Evolutionary conservation across 495 filamentous ascomycete species (phyloP).

Genomic region (Aspergillus carlsbadensis): DNA sequence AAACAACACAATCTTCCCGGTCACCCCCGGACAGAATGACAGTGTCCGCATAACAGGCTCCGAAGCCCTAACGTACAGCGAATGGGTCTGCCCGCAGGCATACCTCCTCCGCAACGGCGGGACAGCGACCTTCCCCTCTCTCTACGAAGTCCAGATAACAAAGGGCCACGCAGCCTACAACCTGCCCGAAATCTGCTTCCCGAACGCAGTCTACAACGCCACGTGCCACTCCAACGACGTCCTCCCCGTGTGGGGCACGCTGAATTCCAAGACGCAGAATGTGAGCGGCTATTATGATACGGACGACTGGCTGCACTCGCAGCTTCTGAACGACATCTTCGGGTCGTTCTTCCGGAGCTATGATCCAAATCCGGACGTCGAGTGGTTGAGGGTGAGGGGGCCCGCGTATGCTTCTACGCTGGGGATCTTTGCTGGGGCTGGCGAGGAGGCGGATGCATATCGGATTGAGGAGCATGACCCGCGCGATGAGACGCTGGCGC

Average conservation of each 20-base stretch:
- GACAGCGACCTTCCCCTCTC: constrained; percentile 16
- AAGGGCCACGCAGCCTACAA: constrained; percentile 24
- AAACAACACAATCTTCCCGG: constrained; percentile 13
- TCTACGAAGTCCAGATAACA: constrained; percentile 26
- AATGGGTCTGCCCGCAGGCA: constrained; percentile 30
- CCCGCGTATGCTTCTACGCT: constrained; percentile 24
- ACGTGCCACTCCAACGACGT: constrained; percentile 32
- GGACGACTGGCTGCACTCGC: constrained; percentile 23
- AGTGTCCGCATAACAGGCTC: constrained; percentile 19
- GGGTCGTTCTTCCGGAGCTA: constrained; percentile 23
- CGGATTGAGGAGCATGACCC: constrained; percentile 7
- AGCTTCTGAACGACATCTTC: constrained; percentile 31
- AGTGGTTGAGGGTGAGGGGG: constrained; percentile 17
- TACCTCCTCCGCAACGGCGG: constrained; percentile 23
- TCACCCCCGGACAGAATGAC: constrained; percentile 20
- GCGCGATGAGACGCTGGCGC: not conserved
- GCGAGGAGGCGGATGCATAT: too few species aligned
- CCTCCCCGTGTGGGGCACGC: constrained; percentile 30
- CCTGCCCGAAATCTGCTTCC: constrained; percentile 27
- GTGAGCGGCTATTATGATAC: constrained; percentile 26
- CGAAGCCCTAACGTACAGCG: constrained; percentile 22
- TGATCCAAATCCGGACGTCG: constrained; percentile 25
- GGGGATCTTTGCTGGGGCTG: not conserved
- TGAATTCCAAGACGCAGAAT: constrained; percentile 30
- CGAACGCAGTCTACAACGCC: constrained; percentile 29